Conservation (phyloP, 805 yeast species). For the Pichia gijzeniarum region DNA sequence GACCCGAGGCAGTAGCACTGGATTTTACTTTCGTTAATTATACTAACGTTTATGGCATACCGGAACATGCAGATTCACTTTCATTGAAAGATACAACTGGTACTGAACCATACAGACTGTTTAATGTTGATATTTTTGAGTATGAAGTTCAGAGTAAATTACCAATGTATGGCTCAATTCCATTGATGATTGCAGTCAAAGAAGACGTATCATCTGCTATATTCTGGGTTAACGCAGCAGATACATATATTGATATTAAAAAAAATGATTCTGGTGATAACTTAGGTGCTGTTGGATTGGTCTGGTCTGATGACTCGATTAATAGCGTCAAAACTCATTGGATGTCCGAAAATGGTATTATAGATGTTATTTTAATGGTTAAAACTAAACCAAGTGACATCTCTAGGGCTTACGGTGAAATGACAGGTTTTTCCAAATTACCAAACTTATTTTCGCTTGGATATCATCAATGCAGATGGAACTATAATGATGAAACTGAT, state of each 20-base stretch:
- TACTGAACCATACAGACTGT: conserved; percentile 76
- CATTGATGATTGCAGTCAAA: conserved; percentile 70
- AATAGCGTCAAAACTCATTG: conserved; percentile 56
- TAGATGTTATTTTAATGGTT: conserved; percentile 71
- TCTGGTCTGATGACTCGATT: neutral
- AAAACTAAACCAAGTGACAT: conserved; percentile 48
- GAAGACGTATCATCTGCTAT: conserved; percentile 59
- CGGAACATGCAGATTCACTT: conserved; percentile 88
- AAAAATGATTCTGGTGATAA: conserved; percentile 22
- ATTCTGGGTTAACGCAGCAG: conserved; percentile 92
- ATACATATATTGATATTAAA: conserved; percentile 76
- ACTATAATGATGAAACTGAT: conserved; percentile 83
- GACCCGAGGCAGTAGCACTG: conserved; percentile 84
- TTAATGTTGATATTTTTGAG: conserved; percentile 92
- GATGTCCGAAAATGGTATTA: conserved; percentile 85
- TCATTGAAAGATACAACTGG: conserved; percentile 61
- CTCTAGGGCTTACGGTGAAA: conserved; percentile 50
- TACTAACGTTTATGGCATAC: conserved; percentile 80
- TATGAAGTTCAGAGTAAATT: conserved; percentile 74
- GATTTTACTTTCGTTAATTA: conserved; percentile 65
- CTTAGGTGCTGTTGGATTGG: conserved; percentile 8
- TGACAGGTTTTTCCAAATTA: conserved; percentile 68
- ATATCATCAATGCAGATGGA: conserved; percentile 97
- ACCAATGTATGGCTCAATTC: conserved; percentile 96
- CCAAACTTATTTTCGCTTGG: conserved; percentile 81